Conservation (phyloP, 148 eudicot genomes). For the Rhododendron vialii region DNA sequence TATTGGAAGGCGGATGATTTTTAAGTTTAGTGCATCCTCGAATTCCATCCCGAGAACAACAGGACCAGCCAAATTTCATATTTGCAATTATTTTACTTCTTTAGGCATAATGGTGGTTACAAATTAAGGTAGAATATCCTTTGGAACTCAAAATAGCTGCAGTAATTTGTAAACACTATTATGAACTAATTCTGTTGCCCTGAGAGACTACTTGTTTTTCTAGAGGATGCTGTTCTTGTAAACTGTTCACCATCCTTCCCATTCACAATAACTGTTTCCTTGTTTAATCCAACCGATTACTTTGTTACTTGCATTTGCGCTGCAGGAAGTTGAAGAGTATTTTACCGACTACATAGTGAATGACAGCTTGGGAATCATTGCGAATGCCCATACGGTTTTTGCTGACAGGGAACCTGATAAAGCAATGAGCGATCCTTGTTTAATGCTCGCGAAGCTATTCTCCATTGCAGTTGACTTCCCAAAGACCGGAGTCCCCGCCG, state of each 20-base stretch:
- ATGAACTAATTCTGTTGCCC: neutral
- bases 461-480: constrained; percentile 70
- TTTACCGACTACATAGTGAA: constrained; percentile 53
- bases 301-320: no score
- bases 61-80: no score
- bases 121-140: neutral
- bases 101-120: no score
- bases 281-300: no score
- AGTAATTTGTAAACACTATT: neutral
- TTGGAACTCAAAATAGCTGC: neutral
- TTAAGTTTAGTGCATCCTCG: no score
- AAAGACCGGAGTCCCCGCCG: constrained; percentile 62
- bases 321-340: constrained; percentile 32
- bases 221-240: neutral
- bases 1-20: no score
- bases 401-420: constrained; percentile 36
- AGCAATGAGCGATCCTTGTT: constrained; percentile 50
- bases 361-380: constrained; percentile 57
- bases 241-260: no score
- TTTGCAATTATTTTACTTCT: no score
- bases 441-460: constrained; percentile 46
- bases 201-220: neutral
- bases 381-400: constrained; percentile 58
- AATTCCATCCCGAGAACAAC: no score
- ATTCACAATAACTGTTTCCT: no score